Evolutionary conservation across 805 yeast genomes (phyloP).

Genomic region (Spathaspora gorwiae): DNA sequence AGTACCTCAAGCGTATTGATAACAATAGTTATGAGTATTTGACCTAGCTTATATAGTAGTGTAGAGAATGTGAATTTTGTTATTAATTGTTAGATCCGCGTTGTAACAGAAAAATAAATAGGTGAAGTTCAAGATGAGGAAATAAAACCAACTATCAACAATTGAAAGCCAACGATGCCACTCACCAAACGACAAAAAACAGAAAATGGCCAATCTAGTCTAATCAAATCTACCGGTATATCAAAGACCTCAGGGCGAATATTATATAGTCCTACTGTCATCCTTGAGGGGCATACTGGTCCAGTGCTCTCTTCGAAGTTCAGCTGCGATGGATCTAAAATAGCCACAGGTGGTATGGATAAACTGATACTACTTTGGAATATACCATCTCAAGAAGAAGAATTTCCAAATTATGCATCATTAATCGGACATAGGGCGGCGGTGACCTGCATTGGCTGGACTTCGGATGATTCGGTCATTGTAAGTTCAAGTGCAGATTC

Average conservation of each 20-base stretch:
- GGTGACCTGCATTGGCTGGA: constrained; percentile 57
- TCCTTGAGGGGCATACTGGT: constrained; percentile 50
- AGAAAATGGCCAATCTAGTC: constrained; percentile 3
- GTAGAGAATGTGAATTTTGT: too few relatives aligned
- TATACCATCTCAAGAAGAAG: constrained; percentile 25
- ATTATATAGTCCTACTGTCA: constrained; percentile 26
- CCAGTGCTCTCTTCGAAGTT: constrained; percentile 51
- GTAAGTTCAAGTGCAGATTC: constrained; percentile 59
- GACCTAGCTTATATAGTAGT: not conserved
- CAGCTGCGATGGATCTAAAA: constrained; percentile 43
- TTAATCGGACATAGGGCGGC: constrained; percentile 60
- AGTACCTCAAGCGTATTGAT: constrained; percentile 73
- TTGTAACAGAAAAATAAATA: not conserved
- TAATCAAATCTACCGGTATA: not conserved
- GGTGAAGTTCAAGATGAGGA: not conserved
- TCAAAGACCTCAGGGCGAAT: not conserved
- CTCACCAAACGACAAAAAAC: constrained; percentile 29
- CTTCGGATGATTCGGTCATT: constrained; percentile 32
- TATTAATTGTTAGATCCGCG: too few relatives aligned
- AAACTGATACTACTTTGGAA: constrained; percentile 45
- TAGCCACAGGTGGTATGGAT: constrained; percentile 66
- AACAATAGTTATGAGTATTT: constrained; percentile 75
- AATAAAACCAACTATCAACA: not conserved
- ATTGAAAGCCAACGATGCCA: constrained; percentile 17
- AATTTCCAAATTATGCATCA: constrained; percentile 39